A percentile compares a stretch with the other conserved stretches of the same genome.
phyloP scores from a whole-genome alignment of 2,329 filamentous ascomycete genomes.

The Neonectria sp. region DNA sequence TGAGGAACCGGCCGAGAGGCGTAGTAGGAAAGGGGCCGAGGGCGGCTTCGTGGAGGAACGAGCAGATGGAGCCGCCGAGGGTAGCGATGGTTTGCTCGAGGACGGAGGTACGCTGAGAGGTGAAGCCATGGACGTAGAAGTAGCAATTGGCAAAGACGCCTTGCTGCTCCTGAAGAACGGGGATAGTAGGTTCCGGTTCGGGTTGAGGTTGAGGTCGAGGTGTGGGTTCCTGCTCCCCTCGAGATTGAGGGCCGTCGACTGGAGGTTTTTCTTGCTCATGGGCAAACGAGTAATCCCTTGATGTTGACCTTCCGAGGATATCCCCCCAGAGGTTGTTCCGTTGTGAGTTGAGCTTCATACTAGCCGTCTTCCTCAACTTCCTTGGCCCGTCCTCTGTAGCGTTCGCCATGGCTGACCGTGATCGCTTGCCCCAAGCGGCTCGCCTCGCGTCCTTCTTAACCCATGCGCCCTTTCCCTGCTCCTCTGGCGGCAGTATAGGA shows the following conservation, averaged over 20 bases:
- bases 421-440: conserved; percentile 71
- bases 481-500: conserved; percentile 76
- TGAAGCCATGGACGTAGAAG: conserved; percentile 75
- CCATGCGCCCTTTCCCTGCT: conserved; percentile 87
- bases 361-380: conserved; percentile 90
- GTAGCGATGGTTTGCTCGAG: conserved; percentile 64
- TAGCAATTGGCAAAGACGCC: conserved; percentile 69
- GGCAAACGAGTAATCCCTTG: conserved; percentile 53
- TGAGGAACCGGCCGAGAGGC: conserved; percentile 61
- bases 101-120: conserved; percentile 63
- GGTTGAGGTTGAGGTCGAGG: conserved; percentile 13
- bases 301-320: conserved; percentile 73
- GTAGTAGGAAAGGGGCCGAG: conserved; percentile 48
- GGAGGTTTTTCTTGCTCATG: conserved; percentile 38
- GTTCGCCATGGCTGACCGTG: conserved; percentile 63
- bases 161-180: conserved; percentile 34
- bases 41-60: conserved; percentile 59
- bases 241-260: conserved; percentile 21
- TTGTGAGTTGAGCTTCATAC: conserved; percentile 85
- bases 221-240: conserved; percentile 22
- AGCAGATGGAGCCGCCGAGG: conserved; percentile 62
- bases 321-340: conserved; percentile 91
- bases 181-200: conserved; percentile 26
- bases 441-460: conserved; percentile 64
- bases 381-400: conserved; percentile 73